Evolutionary conservation across 163 green algal species (phyloP).

Genomic region (Trebouxiophyceae sp.): DNA sequence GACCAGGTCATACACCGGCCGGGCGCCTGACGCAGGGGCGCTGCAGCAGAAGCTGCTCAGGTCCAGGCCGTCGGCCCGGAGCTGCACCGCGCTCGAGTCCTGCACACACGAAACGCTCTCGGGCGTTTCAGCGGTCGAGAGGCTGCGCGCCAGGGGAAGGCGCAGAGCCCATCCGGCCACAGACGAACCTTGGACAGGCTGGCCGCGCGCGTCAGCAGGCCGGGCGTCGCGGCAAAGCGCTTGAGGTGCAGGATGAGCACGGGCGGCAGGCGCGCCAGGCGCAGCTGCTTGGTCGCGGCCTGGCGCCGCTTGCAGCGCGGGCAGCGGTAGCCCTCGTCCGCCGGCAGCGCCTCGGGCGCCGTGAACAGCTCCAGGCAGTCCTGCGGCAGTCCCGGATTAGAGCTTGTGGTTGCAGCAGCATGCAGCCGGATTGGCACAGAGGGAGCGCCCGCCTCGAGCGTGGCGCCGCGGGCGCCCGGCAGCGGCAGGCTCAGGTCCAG

Average conservation of each 20-base stretch:
- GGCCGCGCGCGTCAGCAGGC: constrained; percentile 1
- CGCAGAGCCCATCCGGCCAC: neutral
- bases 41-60: constrained; percentile 49
- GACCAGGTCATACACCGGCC: constrained; percentile 45
- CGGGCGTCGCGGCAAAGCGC: constrained; percentile 35
- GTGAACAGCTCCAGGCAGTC: constrained; percentile 55
- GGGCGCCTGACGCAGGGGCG: neutral
- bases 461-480: too few relatives aligned
- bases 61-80: constrained; percentile 39
- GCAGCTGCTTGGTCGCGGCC: constrained; percentile 55
- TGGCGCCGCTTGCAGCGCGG: constrained; percentile 41
- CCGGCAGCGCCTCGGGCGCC: constrained; percentile 52
- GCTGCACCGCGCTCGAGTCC: constrained; percentile 35
- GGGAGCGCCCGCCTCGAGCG: neutral
- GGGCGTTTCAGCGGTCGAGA: neutral
- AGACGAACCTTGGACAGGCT: neutral
- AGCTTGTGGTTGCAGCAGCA: neutral
- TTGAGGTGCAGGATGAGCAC: constrained; percentile 76
- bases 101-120: constrained; percentile 16
- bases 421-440: neutral
- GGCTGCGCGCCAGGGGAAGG: neutral
- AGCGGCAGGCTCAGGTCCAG: constrained; percentile 73
- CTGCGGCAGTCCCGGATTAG: constrained; percentile 9
- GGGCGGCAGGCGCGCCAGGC: constrained; percentile 43
- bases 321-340: constrained; percentile 54